Evolutionary conservation across 257 asterid species (phyloP).

Genomic region (Capsicum baccatum): DNA sequence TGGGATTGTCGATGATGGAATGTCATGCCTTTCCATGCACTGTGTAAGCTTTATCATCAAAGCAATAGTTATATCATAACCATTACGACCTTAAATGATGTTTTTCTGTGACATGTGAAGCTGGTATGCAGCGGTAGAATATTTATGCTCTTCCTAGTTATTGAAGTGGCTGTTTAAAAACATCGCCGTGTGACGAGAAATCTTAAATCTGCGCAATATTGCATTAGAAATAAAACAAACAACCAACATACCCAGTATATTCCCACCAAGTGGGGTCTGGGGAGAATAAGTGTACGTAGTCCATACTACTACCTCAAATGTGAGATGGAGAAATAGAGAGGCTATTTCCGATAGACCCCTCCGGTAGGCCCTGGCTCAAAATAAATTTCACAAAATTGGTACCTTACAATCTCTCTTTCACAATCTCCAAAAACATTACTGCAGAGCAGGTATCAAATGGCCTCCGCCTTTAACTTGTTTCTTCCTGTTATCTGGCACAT

Average conservation of each 20-base stretch:
- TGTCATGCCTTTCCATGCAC: not conserved
- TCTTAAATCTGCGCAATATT: not conserved
- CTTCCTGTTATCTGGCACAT: not conserved
- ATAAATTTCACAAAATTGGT: not conserved
- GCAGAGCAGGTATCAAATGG: not conserved
- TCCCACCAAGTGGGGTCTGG: too few relatives aligned
- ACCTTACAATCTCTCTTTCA: not conserved
- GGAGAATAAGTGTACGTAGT: too few relatives aligned
- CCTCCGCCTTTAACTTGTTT: not conserved
- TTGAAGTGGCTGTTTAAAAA: not conserved
- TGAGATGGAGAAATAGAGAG: too few relatives aligned
- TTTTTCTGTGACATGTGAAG: not conserved
- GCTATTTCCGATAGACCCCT: too few relatives aligned
- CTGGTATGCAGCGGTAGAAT: not conserved
- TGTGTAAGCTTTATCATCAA: not conserved
- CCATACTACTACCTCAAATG: too few relatives aligned
- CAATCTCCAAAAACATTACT: not conserved
- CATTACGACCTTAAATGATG: not conserved
- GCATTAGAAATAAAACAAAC: not conserved
- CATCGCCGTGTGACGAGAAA: not conserved
- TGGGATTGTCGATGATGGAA: slow-evolving; percentile 13
- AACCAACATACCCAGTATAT: too few relatives aligned
- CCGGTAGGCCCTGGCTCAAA: too few relatives aligned
- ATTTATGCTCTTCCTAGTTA: not conserved
- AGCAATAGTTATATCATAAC: not conserved